Evolutionary conservation across 805 yeast genomes (phyloP), one percentile per base, ranked within the genome.

Genomic region (Wickerhamiella sergipiensis): DNA sequence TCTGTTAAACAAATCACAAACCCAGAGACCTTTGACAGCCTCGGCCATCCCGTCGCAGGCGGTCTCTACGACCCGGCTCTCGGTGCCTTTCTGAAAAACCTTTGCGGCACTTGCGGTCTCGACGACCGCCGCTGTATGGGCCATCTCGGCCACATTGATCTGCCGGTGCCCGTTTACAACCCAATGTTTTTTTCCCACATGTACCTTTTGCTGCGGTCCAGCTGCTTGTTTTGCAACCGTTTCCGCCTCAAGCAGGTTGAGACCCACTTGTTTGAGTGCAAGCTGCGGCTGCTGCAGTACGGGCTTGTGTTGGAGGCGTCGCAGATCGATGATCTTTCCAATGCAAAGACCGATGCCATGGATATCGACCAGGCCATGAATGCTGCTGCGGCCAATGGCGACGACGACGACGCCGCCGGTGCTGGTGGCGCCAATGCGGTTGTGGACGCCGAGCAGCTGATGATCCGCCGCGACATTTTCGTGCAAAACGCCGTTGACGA

Each of bases 91-190:
- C 72, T 87, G 55, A 77, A 82, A 62, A 86, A 90, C 65, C 74
- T 85, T 52, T 88, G 99, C 77, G 76, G 92, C 21, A 90, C 97
- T 1, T 92, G 99, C 77, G 96, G 97, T 18, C 73, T 90, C 55
- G 95, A 89, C 65, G 97, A 90, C 59, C 80, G 83, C 63, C 81
- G 79, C 60, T 92, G 99, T 71, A 97, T 97, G 3, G 99, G 99
- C 46, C 99, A 92, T 67, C 87, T 88, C 67, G 99, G 99, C 54
- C 98, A 92, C 67, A 88, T 92, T 56, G 97, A 90, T 66, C 75
- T 92, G 56, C 99, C 99, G 6, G 82, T 88, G 43, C 95, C 97
- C 3, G 94, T 86, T 44, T 92, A 87, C 73, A 90, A 87, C 65
- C 97, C 99, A 18, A 70, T 92, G 59, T 92, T 94, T 63, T 92